Percentiles rank a stretch among this genome's conserved stretches.
These are phyloP conservation scores for Ophidiomyces ophidiicola DNA, from an alignment of 2,329 filamentous ascomycete species.

Conservation along the genomic window DNA sequence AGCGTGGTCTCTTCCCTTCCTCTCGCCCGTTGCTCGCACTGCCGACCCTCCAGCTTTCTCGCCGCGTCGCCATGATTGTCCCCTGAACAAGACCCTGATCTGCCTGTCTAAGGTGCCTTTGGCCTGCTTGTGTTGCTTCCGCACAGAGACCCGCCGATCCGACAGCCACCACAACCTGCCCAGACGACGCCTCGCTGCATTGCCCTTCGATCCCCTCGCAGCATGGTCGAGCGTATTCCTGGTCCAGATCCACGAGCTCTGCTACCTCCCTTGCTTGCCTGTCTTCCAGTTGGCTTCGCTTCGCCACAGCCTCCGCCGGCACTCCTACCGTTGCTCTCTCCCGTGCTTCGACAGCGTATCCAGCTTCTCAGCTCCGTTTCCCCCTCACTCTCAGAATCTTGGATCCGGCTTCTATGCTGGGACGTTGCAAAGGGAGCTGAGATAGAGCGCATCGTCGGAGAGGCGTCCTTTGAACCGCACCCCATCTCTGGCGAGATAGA, in stretches of 20 bases:
- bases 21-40: no score
- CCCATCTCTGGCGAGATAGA: constrained; percentile 55
- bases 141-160: no score
- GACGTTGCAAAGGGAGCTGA: constrained; percentile 41
- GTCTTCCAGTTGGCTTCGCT: constrained; percentile 48
- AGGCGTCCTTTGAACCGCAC: constrained; percentile 48
- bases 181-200: no score
- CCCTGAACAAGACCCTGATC: no score
- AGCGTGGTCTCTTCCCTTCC: no score
- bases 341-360: constrained; percentile 51
- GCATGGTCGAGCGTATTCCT: constrained; percentile 44
- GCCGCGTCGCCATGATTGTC: no score
- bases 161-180: no score
- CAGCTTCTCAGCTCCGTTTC: constrained; percentile 41
- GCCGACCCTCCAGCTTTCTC: no score
- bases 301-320: constrained; percentile 49
- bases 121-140: no score
- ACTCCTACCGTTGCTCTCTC: constrained; percentile 49
- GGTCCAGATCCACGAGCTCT: constrained; percentile 45
- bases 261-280: constrained; percentile 51
- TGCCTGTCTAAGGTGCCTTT: no score
- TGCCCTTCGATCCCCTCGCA: background rate
- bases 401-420: constrained; percentile 51
- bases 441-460: constrained; percentile 43
- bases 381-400: constrained; percentile 38